Evolutionary conservation across 2,329 filamentous ascomycete species (phyloP).

Genomic region (Sodiomyces alkalinus): DNA sequence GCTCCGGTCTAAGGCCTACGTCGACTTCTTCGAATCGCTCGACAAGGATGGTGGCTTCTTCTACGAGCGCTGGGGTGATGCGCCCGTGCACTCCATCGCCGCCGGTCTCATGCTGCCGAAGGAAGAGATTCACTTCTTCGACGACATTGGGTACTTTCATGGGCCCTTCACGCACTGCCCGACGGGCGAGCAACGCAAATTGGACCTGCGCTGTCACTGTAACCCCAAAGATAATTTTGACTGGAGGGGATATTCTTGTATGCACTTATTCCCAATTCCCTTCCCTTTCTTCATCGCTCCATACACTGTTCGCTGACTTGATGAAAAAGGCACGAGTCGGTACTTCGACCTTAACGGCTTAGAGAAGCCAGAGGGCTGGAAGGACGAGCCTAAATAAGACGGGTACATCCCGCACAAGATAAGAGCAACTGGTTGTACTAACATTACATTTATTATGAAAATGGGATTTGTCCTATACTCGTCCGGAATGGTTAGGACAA

Average conservation of each 20-base stretch:
- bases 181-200: slow-evolving; percentile 68
- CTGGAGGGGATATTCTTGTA: slow-evolving; percentile 97
- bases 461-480: too few species aligned
- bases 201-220: slow-evolving; percentile 84
- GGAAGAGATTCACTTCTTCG: slow-evolving; percentile 94
- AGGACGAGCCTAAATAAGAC: slow-evolving; percentile 45
- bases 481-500: too few species aligned
- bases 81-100: slow-evolving; percentile 94
- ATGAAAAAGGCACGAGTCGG: slow-evolving; percentile 60
- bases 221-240: slow-evolving; percentile 97
- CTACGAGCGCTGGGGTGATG: slow-evolving; percentile 97
- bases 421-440: not conserved
- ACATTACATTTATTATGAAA: slow-evolving; percentile 3
- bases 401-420: too few species aligned
- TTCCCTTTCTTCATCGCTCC: too few species aligned
- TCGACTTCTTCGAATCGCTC: slow-evolving; percentile 79
- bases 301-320: not conserved
- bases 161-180: slow-evolving; percentile 97
- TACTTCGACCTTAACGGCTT: slow-evolving; percentile 75
- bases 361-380: slow-evolving; percentile 73
- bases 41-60: slow-evolving; percentile 94
- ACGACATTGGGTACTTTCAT: slow-evolving; percentile 97
- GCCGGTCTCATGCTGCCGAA: slow-evolving; percentile 77
- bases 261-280: slow-evolving; percentile 26
- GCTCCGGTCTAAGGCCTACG: slow-evolving; percentile 77